Evolutionary conservation across 169 alveolate genomes (phyloP), one percentile per base, ranked within the genome.

Genomic region (Eimeria necatrix): DNA sequence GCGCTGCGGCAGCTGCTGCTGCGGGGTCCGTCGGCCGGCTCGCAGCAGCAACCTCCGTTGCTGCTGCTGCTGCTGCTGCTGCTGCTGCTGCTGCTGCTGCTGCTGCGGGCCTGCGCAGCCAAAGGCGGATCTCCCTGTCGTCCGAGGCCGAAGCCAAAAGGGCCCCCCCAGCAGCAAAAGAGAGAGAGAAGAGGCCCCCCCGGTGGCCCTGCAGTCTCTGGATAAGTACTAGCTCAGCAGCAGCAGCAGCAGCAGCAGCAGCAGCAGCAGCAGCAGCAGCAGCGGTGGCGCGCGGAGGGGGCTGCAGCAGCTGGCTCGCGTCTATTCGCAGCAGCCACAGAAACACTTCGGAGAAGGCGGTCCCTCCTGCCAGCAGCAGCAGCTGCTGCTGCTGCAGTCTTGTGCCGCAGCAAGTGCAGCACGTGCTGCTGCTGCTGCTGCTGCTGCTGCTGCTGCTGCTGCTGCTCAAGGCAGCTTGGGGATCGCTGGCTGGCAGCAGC

Each of bases 321-420:
- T 80, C 89, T 32, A 80, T 9, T 22, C 20, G 46, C 5, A 80
- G 71, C 32, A 46, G 51, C 88, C 87, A 89, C 52, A 89, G n/a
- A 52, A 89, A 51, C 32, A 89, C 22, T 74, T 61, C 80, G 48
- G 86, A 64, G 88, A 64, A 89, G 22, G 80, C 94, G 1, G 94
- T 89, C 73, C 94, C 94, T 10, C 94, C 61, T 5, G 94, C 94
- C 18, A 74, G 60, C 20, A 74, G 85, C 52, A 80, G 71, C 89
- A 48, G 89, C 89, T 48, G 89, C 71, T 51, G 26, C 89, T 78
- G 68, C 88, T 78, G 88, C 41, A 6, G 70, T 49, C 68, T 48
- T 51, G 48, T 51, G 61, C 70, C 49, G 89, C 70, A n/a, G 70
- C 89, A n/a, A 46, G 24, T 26, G 87, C 87, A n/a, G 83, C 53